Evolutionary conservation across 768 basidiomycete genomes (phyloP), one percentile per base, ranked within the genome.

Genomic region (Agaricus sinodeliciosus): DNA sequence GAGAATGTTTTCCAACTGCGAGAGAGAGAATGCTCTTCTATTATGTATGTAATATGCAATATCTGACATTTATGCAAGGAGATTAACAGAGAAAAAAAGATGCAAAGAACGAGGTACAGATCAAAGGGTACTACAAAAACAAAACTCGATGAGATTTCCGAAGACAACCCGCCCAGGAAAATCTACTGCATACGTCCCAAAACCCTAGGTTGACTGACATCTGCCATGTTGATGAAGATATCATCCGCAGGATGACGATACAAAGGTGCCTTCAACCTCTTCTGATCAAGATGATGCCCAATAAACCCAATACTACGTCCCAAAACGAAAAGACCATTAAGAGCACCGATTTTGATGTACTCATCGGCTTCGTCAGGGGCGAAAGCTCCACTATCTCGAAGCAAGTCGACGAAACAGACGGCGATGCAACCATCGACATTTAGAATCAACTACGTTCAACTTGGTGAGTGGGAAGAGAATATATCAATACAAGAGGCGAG

Each of bases 221-320:
- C 88, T 19, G 87, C 85, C 84, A 92, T 90, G 71, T 92, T 88
- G 78, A 94, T 94, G 71, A 91, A 93, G 74, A 94, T 93, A 65
- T 94, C 92, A 69, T 94, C 93, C 3, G 92, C 90, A 57, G 93
- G 93, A 72, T 90, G 91, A 59, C 94, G 85, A 82, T 97, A 95
- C 49, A 97, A 76, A 41, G 91, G 90, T 35, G 91, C 91, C 57
- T 87, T 84, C 65, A 95, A 82, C 60, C 93, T 81, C 80, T 94
- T 94, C 80, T 98, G 95, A 75, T 98, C 95, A 45, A 94, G 83
- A 66, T 90, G 90, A 74, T 91, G 92, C 37, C 93, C 93, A 62
- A 95, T 93, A 81, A 98, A 96, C 59, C 94, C 95, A 68, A 96
- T 96, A 68, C 89, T 92, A 59, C 95, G 90, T 43, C 95, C 95